Evolutionary conservation across 202 grass and related monocot genomes (phyloP).

Genomic region (Digitaria exilis): DNA sequence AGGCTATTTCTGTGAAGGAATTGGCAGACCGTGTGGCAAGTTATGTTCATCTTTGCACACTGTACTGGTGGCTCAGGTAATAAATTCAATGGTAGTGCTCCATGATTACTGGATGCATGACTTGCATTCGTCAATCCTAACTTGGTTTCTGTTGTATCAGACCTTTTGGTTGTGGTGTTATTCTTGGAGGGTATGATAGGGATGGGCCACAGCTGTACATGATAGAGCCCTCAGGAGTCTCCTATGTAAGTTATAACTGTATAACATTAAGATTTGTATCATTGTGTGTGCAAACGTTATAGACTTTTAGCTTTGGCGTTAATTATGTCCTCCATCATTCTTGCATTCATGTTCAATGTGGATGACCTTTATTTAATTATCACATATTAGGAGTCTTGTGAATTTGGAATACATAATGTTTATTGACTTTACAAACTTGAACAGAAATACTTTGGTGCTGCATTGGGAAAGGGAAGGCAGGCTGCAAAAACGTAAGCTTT

Average conservation of each 20-base stretch:
- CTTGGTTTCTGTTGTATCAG: conserved; percentile 35
- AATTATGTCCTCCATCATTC: not conserved
- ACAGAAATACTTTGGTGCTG: conserved; percentile 83
- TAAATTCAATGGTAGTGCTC: not conserved
- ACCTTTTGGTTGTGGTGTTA: conserved; percentile 78
- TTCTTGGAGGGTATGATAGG: conserved; percentile 97
- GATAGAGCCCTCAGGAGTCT: conserved; percentile 77
- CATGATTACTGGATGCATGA: conserved; percentile 27
- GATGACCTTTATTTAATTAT: not conserved
- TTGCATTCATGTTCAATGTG: not conserved
- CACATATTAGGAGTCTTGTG: not conserved
- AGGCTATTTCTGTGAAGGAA: conserved; percentile 85
- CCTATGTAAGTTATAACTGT: conserved; percentile 57
- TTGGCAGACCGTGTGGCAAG: conserved; percentile 79
- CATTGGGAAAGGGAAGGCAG: conserved; percentile 77
- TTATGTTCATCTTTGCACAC: conserved; percentile 88
- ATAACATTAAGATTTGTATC: conserved; percentile 15
- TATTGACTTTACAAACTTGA: conserved; percentile 35
- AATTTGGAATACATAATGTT: conserved; percentile 10
- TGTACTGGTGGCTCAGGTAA: conserved; percentile 92
- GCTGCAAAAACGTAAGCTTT: conserved; percentile 85
- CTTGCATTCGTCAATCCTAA: not conserved
- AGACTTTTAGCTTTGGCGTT: conserved; percentile 9
- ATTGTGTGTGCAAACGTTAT: not conserved
- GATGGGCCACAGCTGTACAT: conserved; percentile 94